phyloP scores from a whole-genome alignment of 1,139 yeast species.

The Nadsonia commutata region DNA sequence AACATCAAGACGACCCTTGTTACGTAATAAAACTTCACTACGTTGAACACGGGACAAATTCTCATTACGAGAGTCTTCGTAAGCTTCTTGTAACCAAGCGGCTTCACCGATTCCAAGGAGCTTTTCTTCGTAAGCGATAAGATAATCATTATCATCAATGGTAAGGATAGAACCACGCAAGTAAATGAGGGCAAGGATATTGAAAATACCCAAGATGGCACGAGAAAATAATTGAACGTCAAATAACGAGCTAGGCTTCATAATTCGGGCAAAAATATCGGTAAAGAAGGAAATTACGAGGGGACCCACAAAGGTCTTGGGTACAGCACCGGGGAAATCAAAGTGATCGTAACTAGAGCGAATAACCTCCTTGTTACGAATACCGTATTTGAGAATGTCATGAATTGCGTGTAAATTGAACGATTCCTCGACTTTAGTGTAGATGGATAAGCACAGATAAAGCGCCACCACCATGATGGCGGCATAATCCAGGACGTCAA shows the following conservation, averaged over 20 bases:
- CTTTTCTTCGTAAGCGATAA: conserved; percentile 7
- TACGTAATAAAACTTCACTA: conserved; percentile 2
- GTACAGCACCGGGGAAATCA: conserved; percentile 78
- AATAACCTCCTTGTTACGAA: conserved; percentile 15
- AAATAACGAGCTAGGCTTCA: conserved; percentile 14
- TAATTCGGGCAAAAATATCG: background rate
- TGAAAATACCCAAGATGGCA: conserved; percentile 20
- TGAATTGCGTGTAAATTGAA: conserved; percentile 84
- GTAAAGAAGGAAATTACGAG: conserved; percentile 14
- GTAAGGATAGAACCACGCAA: conserved; percentile 14
- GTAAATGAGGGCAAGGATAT: conserved; percentile 17
- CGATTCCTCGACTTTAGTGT: conserved; percentile 87
- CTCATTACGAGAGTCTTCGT: background rate
- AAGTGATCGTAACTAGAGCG: conserved; percentile 51
- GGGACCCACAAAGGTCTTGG: conserved; percentile 75
- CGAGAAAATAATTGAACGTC: conserved; percentile 30
- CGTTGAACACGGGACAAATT: background rate
- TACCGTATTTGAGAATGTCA: conserved; percentile 59
- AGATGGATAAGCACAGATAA: conserved; percentile 50
- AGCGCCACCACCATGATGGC: conserved; percentile 15
- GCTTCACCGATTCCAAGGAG: conserved; percentile 2
- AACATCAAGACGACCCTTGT: conserved; percentile 8
- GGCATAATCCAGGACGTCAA: conserved; percentile 11
- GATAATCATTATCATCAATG: conserved; percentile 7
- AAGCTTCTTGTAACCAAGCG: conserved; percentile 2